Conservation (phyloP, 1,139 yeast genomes). For the Yamadazyma friedrichii region DNA sequence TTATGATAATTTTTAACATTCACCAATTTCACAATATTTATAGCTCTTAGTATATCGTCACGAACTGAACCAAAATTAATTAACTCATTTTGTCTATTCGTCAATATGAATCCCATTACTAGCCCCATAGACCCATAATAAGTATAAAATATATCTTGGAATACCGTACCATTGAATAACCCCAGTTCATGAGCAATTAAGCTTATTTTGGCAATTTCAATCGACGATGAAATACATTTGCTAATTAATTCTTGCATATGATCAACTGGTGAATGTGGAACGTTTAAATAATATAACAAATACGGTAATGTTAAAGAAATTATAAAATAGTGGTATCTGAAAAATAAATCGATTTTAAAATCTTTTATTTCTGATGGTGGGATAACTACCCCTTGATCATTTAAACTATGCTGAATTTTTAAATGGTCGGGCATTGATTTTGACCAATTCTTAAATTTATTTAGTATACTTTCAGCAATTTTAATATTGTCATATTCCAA, state of each 20-base stretch:
- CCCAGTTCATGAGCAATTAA: background rate
- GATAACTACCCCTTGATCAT: background rate
- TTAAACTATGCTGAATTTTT: background rate
- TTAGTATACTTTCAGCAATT: conserved; percentile 2
- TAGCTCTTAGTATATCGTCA: conserved; percentile 5
- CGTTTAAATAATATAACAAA: conserved; percentile 5
- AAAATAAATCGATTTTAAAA: conserved; percentile 7
- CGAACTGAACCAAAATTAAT: too few species aligned
- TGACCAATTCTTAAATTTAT: conserved; percentile 8
- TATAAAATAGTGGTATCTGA: conserved; percentile 10
- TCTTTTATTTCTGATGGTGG: conserved; percentile 2
- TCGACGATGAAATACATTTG: conserved; percentile 7
- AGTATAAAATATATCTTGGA: conserved; percentile 10
- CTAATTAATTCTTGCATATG: background rate
- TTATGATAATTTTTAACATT: conserved; percentile 1
- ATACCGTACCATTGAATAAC: conserved; percentile 10
- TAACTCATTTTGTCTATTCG: background rate
- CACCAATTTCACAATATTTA: conserved; percentile 6
- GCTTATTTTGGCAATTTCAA: conserved; percentile 2
- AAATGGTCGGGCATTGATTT: background rate
- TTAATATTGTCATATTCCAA: conserved; percentile 3
- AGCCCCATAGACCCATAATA: conserved; percentile 12
- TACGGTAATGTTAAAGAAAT: conserved; percentile 11
- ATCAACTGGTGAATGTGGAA: background rate
- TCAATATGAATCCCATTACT: conserved; percentile 8